These are phyloP conservation scores for Hemileia vastatrix DNA, from an alignment of 1,284 basidiomycete species.

Conservation along the genomic window DNA sequence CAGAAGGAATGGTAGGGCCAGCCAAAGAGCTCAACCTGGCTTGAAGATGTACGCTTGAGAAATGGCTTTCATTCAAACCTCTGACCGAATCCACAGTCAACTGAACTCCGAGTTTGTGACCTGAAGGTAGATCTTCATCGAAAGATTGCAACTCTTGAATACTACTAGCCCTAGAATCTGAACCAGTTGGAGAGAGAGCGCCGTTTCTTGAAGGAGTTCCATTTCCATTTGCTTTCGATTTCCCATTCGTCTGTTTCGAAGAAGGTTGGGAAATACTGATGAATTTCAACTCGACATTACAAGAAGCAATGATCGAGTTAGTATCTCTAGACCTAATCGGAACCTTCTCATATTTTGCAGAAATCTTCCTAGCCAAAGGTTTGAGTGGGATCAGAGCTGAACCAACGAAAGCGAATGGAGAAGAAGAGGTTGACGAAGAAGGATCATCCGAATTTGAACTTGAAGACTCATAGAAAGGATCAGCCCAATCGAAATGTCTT, in stretches of 20 bases:
- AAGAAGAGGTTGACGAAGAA: constrained; percentile 55
- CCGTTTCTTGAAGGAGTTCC: neutral
- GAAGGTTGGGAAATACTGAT: constrained; percentile 24
- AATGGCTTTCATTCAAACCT: constrained; percentile 63
- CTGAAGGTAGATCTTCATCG: neutral
- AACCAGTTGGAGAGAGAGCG: constrained; percentile 46
- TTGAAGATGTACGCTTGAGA: constrained; percentile 70
- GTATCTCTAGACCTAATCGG: constrained; percentile 87
- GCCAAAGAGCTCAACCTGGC: constrained; percentile 69
- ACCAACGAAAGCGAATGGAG: constrained; percentile 82
- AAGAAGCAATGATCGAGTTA: constrained; percentile 82
- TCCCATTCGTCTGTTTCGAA: neutral
- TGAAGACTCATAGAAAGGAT: constrained; percentile 84
- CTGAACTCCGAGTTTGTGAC: constrained; percentile 59
- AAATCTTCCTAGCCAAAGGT: constrained; percentile 65
- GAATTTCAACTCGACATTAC: constrained; percentile 70
- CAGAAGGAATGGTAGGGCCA: constrained; percentile 57
- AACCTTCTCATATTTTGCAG: constrained; percentile 60
- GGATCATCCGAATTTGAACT: constrained; percentile 36
- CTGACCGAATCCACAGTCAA: constrained; percentile 73
- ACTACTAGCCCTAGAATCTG: neutral
- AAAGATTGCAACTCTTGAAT: neutral
- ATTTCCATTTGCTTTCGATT: neutral
- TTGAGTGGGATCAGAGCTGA: constrained; percentile 71
- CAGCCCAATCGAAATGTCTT: constrained; percentile 81